These are phyloP conservation scores for Wallacemonas sp. DNA, from an alignment of 208 protist genomes.

Conservation along the genomic window DNA sequence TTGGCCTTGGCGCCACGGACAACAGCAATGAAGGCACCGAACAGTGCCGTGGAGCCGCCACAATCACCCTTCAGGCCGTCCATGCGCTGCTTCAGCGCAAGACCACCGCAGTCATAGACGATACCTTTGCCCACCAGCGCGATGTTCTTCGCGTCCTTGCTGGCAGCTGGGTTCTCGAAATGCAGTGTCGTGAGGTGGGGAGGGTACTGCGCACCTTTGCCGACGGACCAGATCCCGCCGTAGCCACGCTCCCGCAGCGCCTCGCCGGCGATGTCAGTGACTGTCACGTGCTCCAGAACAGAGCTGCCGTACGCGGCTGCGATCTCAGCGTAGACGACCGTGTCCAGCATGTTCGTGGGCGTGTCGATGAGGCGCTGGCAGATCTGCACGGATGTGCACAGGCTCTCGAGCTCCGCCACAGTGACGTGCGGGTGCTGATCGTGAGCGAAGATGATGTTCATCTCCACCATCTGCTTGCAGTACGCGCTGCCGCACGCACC, in stretches of 20 bases:
- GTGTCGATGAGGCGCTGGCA: conserved; percentile 82
- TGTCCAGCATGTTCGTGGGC: conserved; percentile 86
- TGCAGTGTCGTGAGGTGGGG: conserved; percentile 79
- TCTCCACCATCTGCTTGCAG: neutral
- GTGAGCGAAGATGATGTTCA: conserved; percentile 30
- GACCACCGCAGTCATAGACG: conserved; percentile 92
- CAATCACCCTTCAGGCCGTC: conserved; percentile 92
- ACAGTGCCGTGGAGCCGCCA: conserved; percentile 86
- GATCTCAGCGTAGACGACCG: conserved; percentile 81
- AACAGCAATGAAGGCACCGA: conserved; percentile 72
- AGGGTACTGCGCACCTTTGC: conserved; percentile 85
- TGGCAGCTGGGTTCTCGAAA: conserved; percentile 59
- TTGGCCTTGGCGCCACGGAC: too few relatives aligned
- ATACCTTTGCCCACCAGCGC: conserved; percentile 92
- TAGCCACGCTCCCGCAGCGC: conserved; percentile 82
- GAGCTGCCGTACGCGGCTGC: conserved; percentile 28
- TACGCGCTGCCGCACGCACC: conserved; percentile 33
- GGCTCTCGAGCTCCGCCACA: conserved; percentile 38
- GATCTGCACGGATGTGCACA: conserved; percentile 69
- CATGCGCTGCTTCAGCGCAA: conserved; percentile 88
- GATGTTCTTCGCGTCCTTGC: conserved; percentile 54
- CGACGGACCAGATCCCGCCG: conserved; percentile 78
- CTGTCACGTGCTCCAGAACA: conserved; percentile 39
- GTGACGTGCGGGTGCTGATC: conserved; percentile 23
- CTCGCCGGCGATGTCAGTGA: conserved; percentile 68